Evolutionary conservation across 345 rosid genomes (phyloP).

Genomic region (Eucalyptus urophylla): DNA sequence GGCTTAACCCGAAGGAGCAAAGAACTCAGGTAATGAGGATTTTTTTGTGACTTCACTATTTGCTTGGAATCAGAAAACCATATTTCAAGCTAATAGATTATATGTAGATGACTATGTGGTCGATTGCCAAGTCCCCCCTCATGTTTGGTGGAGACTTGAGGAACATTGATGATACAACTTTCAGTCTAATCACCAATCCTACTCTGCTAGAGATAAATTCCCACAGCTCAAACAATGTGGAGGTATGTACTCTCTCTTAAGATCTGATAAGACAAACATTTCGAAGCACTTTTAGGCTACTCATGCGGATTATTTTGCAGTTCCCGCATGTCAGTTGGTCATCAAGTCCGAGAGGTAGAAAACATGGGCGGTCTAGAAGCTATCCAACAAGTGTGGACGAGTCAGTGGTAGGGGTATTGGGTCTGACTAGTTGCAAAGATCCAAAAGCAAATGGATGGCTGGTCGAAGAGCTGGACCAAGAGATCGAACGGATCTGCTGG

Average conservation of each 20-base stretch:
- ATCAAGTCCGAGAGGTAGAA: neutral
- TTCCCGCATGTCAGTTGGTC: slow-evolving; percentile 20
- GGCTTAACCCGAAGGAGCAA: slow-evolving; percentile 54
- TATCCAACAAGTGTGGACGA: neutral
- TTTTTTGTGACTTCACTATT: neutral
- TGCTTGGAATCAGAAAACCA: no score
- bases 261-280: neutral
- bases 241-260: slow-evolving; percentile 10
- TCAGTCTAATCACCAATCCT: slow-evolving; percentile 61
- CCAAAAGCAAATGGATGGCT: slow-evolving; percentile 34
- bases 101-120: slow-evolving; percentile 88
- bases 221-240: slow-evolving; percentile 63
- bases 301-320: neutral
- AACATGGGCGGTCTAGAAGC: neutral
- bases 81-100: neutral
- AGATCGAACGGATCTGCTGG: neutral
- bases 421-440: slow-evolving; percentile 62
- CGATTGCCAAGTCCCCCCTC: slow-evolving; percentile 83
- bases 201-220: slow-evolving; percentile 54
- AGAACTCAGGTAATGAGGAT: slow-evolving; percentile 53
- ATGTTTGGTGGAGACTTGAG: slow-evolving; percentile 92
- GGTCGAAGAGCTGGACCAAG: neutral
- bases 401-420: slow-evolving; percentile 17
- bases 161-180: slow-evolving; percentile 55
- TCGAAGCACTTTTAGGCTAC: neutral